Base-by-base conservation (phyloP, 768 basidiomycete genomes). In the Cystofilobasidium ferigula region DNA sequence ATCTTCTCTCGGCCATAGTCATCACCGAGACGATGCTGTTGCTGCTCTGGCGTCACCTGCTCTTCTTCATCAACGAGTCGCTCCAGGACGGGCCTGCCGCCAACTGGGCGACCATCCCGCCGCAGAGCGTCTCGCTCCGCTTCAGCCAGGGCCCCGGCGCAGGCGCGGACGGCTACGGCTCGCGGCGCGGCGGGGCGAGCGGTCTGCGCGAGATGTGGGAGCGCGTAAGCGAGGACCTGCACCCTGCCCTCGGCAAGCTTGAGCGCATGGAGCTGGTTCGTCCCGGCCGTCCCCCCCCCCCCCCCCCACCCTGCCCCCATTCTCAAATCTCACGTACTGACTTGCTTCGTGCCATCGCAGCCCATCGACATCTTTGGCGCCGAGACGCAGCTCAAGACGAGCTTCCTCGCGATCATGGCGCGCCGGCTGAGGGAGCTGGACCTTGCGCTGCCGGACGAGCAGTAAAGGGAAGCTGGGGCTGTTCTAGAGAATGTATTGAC, bases 11-110 rank as follows among this genome's bases (percentile, higher is more conserved):
- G 63, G 10, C n/a, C 28, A n/a, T 43, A 87, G 87, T 81, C 63
- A 82, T 85, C 20, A 76, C 84, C 58, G 91, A 93, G 75, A 86
- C 90, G 83, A 74, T 87, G 7, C 78, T 92, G 12, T 79, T 92
- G 22, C 79, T 92, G 24, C 77, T 89, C 13, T 90, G 87, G 86
- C 81, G 88, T 20, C 91, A 93, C 71, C 72, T 89, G 34, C 79
- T 82, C 18, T 84, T 84, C 72, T 92, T 86, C 74, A 69, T 73
- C 61, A 67, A 71, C 57, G 61, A 63, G 22, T 69, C 72, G 35
- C 67, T 71, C 57, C 54, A 61, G 74, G 75, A 61, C 64, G 75
- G 43, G 7, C 43, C 47, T 20, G 70, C 71, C 35, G 62, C 70
- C n/a, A 70, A 68, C 14, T 58, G 68, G n/a, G 71, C 60, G 59